Evolutionary conservation across 306 rosid genomes (phyloP).

Genomic region (Mimosa bimucronata): DNA sequence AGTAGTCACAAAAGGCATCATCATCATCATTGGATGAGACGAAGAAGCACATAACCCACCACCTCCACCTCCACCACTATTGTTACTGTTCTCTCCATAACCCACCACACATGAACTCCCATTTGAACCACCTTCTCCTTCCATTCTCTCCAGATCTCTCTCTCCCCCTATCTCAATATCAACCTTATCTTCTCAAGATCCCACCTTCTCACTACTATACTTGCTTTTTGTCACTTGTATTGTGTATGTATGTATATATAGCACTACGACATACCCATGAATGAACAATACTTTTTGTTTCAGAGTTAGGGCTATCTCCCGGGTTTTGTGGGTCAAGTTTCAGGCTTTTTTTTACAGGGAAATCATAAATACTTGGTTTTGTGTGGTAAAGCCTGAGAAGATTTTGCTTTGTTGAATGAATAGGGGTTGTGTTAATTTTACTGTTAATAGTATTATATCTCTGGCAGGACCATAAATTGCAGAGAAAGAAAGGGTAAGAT

Average conservation of each 20-base stretch:
- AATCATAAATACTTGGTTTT: constrained; percentile 43
- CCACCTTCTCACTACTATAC: neutral
- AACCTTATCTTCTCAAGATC: neutral
- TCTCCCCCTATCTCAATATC: neutral
- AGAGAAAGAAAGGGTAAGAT: neutral
- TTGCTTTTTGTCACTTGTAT: neutral
- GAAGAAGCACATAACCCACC: constrained; percentile 47
- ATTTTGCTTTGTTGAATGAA: constrained; percentile 34
- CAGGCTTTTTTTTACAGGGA: constrained; percentile 61
- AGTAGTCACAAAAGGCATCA: constrained; percentile 67
- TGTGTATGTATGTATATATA: neutral
- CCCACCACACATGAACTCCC: constrained; percentile 53
- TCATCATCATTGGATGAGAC: constrained; percentile 61
- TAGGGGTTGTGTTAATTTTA: neutral
- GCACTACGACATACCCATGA: neutral
- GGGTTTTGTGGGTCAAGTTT: constrained; percentile 63
- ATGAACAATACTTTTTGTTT: neutral
- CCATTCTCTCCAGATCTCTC: neutral
- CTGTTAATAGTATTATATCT: neutral
- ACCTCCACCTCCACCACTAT: constrained; percentile 38
- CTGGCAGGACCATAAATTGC: neutral
- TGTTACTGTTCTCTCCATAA: constrained; percentile 55
- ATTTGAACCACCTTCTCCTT: constrained; percentile 18
- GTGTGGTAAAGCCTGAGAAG: constrained; percentile 39
- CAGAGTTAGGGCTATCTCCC: constrained; percentile 51